Base-by-base conservation (phyloP, 495 filamentous ascomycete species). In the Daldinia caldariorum region DNA sequence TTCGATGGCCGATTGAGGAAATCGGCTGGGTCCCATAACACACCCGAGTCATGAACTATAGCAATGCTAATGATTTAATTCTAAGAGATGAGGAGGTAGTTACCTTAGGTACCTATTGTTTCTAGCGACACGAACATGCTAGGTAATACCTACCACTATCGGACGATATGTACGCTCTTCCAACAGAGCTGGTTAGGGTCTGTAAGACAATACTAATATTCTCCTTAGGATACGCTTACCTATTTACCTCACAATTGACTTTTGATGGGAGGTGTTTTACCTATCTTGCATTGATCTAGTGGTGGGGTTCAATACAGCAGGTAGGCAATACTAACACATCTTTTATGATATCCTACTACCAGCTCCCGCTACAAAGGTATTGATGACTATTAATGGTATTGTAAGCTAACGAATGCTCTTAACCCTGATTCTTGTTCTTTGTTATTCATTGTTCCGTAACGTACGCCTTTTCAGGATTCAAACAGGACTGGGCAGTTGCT, bases 1-100 rank as follows among this genome's bases (percentile, higher is more conserved):
- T 83, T 26, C 75, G 72, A 65, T 81, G 81, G 80, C 79, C 81
- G 0, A 78, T 82, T 29, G 75, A 83, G 47, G 78, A 83, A 45
- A 68, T 81, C 14, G 80, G 80, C 1, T 83, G 81, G 81, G 70
- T 64, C 20, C 73, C 73, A 4, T 69, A 49, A 39, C 3, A 20
- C 20, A 35, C 5, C 34, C 9, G 9, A 29, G 53, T 50, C 38
- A 53, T n/a, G 2, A 38, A 39, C 9, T 31, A 41, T 47, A 37
- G 2, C 39, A 26, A 57, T 57, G 35, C 20, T 57, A 57, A 12
- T 41, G 6, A 7, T 4, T 4, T 22, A 38, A 9, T 57, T 39
- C 41, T 2, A 45, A 45, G 16, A 45, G 41, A 18, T 8, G 16
- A 20, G 0, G 16, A n/a, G n/a, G n/a, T n/a, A n/a, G n/a, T n/a